Base-by-base conservation (phyloP, 805 yeast species). In the Allodekkera sacchari region DNA sequence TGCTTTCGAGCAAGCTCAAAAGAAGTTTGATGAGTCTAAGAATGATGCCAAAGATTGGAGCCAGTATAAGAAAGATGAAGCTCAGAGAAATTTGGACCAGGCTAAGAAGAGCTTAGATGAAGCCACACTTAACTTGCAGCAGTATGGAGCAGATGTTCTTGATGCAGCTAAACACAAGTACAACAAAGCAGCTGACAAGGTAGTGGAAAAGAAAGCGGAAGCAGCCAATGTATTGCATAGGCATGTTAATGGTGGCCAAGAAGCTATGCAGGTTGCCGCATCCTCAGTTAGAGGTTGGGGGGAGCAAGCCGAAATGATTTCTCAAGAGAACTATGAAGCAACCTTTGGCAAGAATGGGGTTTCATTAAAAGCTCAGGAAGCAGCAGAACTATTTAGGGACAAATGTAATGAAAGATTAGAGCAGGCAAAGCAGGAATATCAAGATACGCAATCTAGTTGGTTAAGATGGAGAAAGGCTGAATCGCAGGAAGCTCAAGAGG, bases 301-400 rank as follows among this genome's bases (percentile, higher is more conserved):
- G 13, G 65, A 62, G 29, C 45, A 52, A 28, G 73, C 71, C 5
- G 49, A 59, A 9, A 57, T 52, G 21, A 56, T 63, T 36, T 64
- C 74, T 2, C 47, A 51, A 11, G 74, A 68, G 16, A 65, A 64
- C 38, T 48, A 55, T 15, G 55, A 55, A 13, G 53, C 48, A 7
- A 22, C 44, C 15, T 38, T 39, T 32, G 49, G 46, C 17, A 38
- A 36, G 25, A 33, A 36, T 6, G 55, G 53, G 2, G 31, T 36
- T 7, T 34, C 50, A 5, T 35, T 41, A 16, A 34, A 41, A 14
- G 38, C 49, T 1, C 30, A 41, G 27, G 53, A 48, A 21, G 39
- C 45, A 2, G 47, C 53, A 16, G 42, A 45, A 31, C 34, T 36
- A 11, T 42, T 43, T 17, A 22, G 34, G 16, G 38, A 48, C 18